These are phyloP conservation scores for Coniochaeta sp. DNA, from an alignment of 2,329 filamentous ascomycete species.

Conservation along the genomic window DNA sequence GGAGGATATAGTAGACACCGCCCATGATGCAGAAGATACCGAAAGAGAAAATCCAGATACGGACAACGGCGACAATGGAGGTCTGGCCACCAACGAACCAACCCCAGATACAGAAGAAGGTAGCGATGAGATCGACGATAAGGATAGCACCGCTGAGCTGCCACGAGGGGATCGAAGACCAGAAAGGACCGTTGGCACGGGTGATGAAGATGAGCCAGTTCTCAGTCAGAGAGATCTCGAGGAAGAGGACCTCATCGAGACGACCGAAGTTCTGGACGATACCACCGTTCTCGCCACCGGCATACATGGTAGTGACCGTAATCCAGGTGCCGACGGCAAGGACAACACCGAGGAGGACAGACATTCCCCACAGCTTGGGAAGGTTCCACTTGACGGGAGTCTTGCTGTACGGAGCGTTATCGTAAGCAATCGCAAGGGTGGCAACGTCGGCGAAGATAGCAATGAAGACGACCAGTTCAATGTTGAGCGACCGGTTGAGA, in stretches of 20 bases:
- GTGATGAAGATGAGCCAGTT: conserved; percentile 98
- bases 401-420: conserved; percentile 82
- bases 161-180: conserved; percentile 84
- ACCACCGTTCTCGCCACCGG: conserved; percentile 61
- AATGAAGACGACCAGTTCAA: conserved; percentile 86
- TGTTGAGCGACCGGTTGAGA: conserved; percentile 75
- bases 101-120: conserved; percentile 62
- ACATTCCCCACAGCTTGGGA: conserved; percentile 91
- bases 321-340: conserved; percentile 84
- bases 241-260: conserved; percentile 76
- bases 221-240: conserved; percentile 84
- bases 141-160: conserved; percentile 73
- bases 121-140: conserved; percentile 75
- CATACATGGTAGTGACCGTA: conserved; percentile 71
- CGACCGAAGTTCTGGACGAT: conserved; percentile 86
- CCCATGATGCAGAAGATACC: conserved; percentile 48
- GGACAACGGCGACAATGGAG: conserved; percentile 75
- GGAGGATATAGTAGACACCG: conserved; percentile 68
- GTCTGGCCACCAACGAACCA: conserved; percentile 68
- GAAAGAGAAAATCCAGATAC: conserved; percentile 45
- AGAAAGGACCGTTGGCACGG: conserved; percentile 86
- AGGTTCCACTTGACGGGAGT: conserved; percentile 92
- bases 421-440: conserved; percentile 86
- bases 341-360: conserved; percentile 72
- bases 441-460: conserved; percentile 92